Evolutionary conservation across 306 rosid species (phyloP), one percentile per base, ranked within the genome.

Genomic region (Carpinus fangiana): DNA sequence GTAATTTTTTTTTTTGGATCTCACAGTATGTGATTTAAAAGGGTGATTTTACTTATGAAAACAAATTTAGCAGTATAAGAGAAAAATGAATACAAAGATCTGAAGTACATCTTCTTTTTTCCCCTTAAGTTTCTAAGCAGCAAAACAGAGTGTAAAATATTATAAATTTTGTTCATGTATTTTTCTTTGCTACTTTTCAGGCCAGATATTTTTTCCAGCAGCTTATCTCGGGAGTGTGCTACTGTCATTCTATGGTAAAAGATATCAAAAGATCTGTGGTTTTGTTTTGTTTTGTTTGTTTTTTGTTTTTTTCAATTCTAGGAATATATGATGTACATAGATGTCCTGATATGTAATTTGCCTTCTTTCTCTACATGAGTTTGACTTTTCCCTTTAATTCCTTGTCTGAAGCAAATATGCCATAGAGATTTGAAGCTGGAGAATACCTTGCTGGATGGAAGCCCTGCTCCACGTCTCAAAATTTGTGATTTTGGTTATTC

Each of bases 181-280:
- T 36, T 70, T 9, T 46, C 68, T 70, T 76, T 60, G 20, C 51
- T 46, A 23, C 77, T 54, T 88, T 74, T 59, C 91, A 92, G 97
- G 97, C 95, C 66, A 86, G 97, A 52, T 92, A 92, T 85, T 92
- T 92, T 87, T 92, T 92, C 89, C 97, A 92, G 92, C 97, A 92
- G 89, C 97, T 92, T 81, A 92, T 92, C 77, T 92, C 97, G 2
- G 97, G 97, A 74, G 97, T 92, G 79, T 84, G 80, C 89, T 92
- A 90, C 83, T 92, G 95, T 56, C 97, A 92, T 86, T 84, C 87
- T 68, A 87, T 92, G 97, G 97, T 85, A 82, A 82, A 34, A 73
- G 34, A 36, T 73, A 69, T 67, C 23, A 60, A 60, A 28, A 13
- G 12, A 59, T 59, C 16, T 23, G 12, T 59, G 16, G 13, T 59